Evolutionary conservation across 2,329 filamentous ascomycete species (phyloP).

Genomic region (Aureobasidium sp.): DNA sequence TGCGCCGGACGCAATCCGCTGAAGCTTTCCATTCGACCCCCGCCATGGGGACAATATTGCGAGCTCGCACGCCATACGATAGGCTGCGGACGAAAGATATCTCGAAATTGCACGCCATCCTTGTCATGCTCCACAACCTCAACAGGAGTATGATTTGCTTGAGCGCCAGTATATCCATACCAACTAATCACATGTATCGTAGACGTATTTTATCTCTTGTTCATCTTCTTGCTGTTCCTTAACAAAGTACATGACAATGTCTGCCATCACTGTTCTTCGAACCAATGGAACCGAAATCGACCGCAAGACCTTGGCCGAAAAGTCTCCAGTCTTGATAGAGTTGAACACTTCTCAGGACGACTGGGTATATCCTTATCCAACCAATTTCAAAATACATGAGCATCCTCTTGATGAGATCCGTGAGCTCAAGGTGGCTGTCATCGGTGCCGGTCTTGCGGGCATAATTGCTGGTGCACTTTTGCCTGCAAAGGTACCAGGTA

Average conservation of each 20-base stretch:
- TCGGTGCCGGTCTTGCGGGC: slow-evolving; percentile 58
- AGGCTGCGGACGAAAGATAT: neutral
- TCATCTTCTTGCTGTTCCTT: neutral
- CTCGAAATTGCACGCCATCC: slow-evolving; percentile 4
- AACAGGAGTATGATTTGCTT: neutral
- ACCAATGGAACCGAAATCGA: neutral
- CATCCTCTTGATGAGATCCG: slow-evolving; percentile 25
- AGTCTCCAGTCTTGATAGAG: neutral
- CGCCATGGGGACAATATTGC: neutral
- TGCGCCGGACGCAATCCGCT: neutral
- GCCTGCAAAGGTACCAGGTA: slow-evolving; percentile 60
- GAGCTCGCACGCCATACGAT: slow-evolving; percentile 9
- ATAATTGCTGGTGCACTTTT: slow-evolving; percentile 59
- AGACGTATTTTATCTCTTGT: neutral
- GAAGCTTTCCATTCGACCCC: neutral
- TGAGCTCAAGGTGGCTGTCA: slow-evolving; percentile 45
- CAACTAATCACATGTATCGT: neutral
- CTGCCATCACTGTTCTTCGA: neutral
- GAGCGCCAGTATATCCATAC: neutral
- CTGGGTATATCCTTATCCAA: slow-evolving; percentile 25
- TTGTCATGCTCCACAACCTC: neutral
- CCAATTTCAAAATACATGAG: slow-evolving; percentile 25
- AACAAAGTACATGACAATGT: neutral
- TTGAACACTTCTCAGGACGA: neutral
- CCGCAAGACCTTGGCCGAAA: neutral